Conservation (phyloP, 441 rosid genomes). For the Populus trichocarpa region DNA sequence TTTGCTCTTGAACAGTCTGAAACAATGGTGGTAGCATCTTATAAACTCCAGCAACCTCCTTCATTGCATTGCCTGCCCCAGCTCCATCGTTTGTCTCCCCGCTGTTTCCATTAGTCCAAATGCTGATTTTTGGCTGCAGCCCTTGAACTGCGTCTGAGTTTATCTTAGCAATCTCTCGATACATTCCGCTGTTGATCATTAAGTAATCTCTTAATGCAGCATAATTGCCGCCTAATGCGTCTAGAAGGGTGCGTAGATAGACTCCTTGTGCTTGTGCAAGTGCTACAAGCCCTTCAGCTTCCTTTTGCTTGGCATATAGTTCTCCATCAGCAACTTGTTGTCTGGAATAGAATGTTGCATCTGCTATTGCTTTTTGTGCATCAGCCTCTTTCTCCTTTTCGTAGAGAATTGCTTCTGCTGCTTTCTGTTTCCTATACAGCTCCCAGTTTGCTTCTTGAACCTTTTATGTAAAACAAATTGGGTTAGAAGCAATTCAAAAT, state of each 20-base stretch:
- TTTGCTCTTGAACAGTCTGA: constrained; percentile 62
- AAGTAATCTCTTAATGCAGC: constrained; percentile 48
- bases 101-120: constrained; percentile 46
- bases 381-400: constrained; percentile 53
- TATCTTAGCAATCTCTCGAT: constrained; percentile 47
- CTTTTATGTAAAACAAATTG: constrained; percentile 8
- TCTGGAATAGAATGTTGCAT: constrained; percentile 44
- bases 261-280: constrained; percentile 59
- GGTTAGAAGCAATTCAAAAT: background rate
- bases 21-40: constrained; percentile 62
- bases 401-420: constrained; percentile 55
- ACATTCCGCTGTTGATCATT: constrained; percentile 51
- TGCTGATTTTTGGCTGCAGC: constrained; percentile 58
- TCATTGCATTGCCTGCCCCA: constrained; percentile 28
- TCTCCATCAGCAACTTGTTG: constrained; percentile 40
- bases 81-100: constrained; percentile 13
- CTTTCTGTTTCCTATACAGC: constrained; percentile 57
- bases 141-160: constrained; percentile 58
- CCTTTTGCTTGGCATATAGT: constrained; percentile 48
- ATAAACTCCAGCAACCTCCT: constrained; percentile 58
- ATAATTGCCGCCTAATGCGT: constrained; percentile 52
- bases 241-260: constrained; percentile 46
- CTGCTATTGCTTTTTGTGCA: constrained; percentile 54
- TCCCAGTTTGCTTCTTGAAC: constrained; percentile 85
- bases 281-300: constrained; percentile 55